A percentile compares a stretch with the other conserved stretches of the same genome.
Conservation (phyloP, 2,329 filamentous ascomycete species). For the Trichoderma arundinaceum region DNA sequence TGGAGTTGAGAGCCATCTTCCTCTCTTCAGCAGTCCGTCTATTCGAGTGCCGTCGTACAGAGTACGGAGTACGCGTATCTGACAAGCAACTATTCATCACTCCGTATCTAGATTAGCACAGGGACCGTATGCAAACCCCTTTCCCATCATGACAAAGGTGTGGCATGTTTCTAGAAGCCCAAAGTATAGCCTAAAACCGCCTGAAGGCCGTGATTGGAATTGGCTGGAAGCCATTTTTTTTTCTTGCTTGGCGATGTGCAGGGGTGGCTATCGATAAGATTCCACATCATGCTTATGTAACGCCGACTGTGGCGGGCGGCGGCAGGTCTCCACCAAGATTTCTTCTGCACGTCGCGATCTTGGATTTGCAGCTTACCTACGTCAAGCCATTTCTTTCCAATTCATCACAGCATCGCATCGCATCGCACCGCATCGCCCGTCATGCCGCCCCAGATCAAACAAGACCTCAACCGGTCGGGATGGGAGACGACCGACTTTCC, state of each 20-base stretch:
- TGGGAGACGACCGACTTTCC: constrained; percentile 95
- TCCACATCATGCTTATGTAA: constrained; percentile 31
- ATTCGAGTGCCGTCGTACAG: too few species aligned
- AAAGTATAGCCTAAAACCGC: neutral
- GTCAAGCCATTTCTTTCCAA: neutral
- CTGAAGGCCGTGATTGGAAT: neutral
- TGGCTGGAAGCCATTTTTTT: constrained; percentile 9
- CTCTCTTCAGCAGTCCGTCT: too few species aligned
- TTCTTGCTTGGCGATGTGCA: constrained; percentile 14
- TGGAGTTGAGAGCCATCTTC: too few species aligned
- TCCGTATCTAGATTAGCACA: too few species aligned
- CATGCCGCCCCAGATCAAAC: constrained; percentile 93
- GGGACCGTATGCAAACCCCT: neutral
- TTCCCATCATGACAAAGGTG: neutral
- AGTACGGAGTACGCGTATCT: too few species aligned
- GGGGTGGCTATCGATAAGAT: constrained; percentile 39
- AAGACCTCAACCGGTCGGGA: constrained; percentile 91
- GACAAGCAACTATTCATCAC: too few species aligned
- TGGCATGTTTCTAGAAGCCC: constrained; percentile 13
- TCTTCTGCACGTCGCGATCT: constrained; percentile 27
- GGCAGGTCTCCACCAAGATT: constrained; percentile 28
- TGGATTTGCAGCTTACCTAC: constrained; percentile 12
- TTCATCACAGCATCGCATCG: constrained; percentile 3
- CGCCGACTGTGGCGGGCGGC: neutral
- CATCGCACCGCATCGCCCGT: constrained; percentile 16